Evolutionary conservation across 345 rosid species (phyloP), one percentile per base, ranked within the genome.

Genomic region (Melaleuca alternifolia): DNA sequence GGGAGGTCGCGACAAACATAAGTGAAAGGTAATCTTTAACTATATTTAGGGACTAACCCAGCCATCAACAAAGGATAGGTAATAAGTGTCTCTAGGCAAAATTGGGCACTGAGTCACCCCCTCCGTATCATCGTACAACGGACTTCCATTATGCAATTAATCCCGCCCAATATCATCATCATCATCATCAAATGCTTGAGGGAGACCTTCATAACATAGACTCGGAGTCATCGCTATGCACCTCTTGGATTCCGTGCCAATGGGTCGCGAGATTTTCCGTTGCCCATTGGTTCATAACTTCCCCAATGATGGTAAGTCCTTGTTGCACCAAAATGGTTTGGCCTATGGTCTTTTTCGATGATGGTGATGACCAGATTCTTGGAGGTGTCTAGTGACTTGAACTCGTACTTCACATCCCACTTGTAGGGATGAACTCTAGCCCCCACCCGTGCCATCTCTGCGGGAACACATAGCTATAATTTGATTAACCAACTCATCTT

Each of bases 211-310:
- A 4, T 6, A 7, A 86, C 88, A 71, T 62, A 24, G 28, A 7
- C 28, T 24, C 1, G 12, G 4, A 0, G 48, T 2, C 33, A 13
- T 33, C n/a, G 9, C 26, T n/a, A 18, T 23, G 41, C 84, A 91
- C 96, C 94, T 95, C 98, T 20, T 95, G 90, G 54, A 96, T 96
- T 51, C 98, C 98, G 76, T 96, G 98, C 98, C 98, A 96, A 50
- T 96, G 98, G 59, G 95, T 91, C 3, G 96, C 94, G 3, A 91
- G 79, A 48, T 94, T 95, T 90, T 94, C 96, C 1, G 94, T 94
- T 7, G 87, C 26, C 87, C 95, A 87, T 54, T 89, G 89, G 84
- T 96, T 95, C 65, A 87, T 94, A 53, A 95, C 92, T 83, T 95
- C 94, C 21, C 94, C 96, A 28, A 96, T 46, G 26, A 96, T 20